Base-by-base conservation (phyloP, 1,139 yeast genomes). In the Hemisphaericaspora subhashii region DNA sequence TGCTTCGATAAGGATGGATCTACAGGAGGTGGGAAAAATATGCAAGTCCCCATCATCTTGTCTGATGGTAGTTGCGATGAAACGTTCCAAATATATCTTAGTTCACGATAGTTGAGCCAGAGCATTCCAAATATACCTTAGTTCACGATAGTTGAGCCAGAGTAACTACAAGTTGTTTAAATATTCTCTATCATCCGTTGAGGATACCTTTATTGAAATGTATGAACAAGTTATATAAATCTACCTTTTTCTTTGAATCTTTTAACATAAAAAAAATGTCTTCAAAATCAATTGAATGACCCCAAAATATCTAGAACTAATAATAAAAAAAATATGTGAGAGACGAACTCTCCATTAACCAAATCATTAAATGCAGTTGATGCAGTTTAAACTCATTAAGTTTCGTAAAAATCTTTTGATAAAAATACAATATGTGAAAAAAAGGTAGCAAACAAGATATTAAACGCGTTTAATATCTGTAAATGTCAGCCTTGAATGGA, bases 401-500 rank as follows among this genome's bases (percentile, higher is more conserved):
- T 49, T 38, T 30, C 37, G 23, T 25, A 31, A 46, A 44, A 45
- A 52, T 53, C 45, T 43, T 39, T 43, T 45, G 45, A 48, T 45
- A 44, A 45, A 45, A 49, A 38, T 44, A 45, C 41, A 41, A 43
- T 35, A 37, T 44, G 33, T 44, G 44, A 40, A 37, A 39, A 39
- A 39, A 36, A 40, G 49, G 48, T 48, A 49, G 52, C 17, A 10
- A 22, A 8, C 24, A 17, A 20, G 21, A 17, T 13, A 34, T 18
- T 15, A 27, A 11, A 22, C 33, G 16, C 15, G 18, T 21, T 72
- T 88, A 92, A 78, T 92, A 92, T 81, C 97, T 88, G 95, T 92
- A 92, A 77, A 83, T 87, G 60, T 92, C 98, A 64, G 96, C 84
- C 86, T 92, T 92, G 95, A 63, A 92, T 61, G 99, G 99, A 79